Evolutionary conservation across 306 rosid species (phyloP).

Genomic region (Fragaria ananassa): DNA sequence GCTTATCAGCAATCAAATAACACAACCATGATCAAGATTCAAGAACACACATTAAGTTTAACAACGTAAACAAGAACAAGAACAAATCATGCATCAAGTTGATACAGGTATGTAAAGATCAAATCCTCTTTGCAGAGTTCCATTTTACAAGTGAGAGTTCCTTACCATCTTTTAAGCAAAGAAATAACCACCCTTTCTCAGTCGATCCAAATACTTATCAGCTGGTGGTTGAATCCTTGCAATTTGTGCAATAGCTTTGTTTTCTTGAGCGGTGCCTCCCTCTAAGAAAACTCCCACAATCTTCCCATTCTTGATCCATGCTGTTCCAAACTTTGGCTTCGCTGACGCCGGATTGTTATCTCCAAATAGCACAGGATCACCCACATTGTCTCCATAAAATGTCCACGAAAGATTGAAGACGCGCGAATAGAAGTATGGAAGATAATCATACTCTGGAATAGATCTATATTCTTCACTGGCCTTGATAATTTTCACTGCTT

Average conservation of each 20-base stretch:
- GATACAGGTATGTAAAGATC: background rate
- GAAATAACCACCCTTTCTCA: slow-evolving; percentile 31
- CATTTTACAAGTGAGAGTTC: background rate
- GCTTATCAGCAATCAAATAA: too few species aligned
- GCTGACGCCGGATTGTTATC: slow-evolving; percentile 11
- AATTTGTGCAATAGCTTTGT: slow-evolving; percentile 31
- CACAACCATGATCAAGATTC: too few species aligned
- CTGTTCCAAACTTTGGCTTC: slow-evolving; percentile 41
- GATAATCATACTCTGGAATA: slow-evolving; percentile 31
- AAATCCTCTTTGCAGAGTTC: background rate
- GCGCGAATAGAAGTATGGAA: slow-evolving; percentile 40
- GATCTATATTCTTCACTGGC: slow-evolving; percentile 18
- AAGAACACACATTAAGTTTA: background rate
- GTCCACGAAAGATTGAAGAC: slow-evolving; percentile 42
- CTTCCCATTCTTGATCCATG: slow-evolving; percentile 38
- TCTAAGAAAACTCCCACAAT: slow-evolving; percentile 44
- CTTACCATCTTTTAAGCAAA: slow-evolving; percentile 20
- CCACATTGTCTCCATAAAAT: slow-evolving; percentile 45
- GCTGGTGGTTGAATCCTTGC: slow-evolving; percentile 33
- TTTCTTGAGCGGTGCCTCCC: slow-evolving; percentile 45
- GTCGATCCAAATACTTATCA: slow-evolving; percentile 3
- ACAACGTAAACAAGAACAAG: background rate
- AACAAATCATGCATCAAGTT: background rate
- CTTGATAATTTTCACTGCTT: slow-evolving; percentile 38
- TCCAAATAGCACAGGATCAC: slow-evolving; percentile 35